These are phyloP conservation scores for Diaporthe batatas DNA, from an alignment of 2,329 filamentous ascomycete genomes.

Conservation along the genomic window DNA sequence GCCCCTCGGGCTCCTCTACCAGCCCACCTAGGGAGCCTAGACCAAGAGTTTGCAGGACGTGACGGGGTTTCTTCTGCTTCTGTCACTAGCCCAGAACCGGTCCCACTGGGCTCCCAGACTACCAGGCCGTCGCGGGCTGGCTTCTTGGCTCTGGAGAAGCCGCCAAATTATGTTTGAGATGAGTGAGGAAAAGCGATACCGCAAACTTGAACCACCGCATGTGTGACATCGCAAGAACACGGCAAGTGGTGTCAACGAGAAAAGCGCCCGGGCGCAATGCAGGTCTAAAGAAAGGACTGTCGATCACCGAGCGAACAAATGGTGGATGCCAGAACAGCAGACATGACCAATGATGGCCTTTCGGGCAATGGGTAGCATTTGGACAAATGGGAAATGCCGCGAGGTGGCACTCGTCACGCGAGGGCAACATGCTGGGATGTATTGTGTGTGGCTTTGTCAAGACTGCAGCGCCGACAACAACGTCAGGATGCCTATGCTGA, in stretches of 20 bases:
- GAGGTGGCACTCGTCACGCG: conserved; percentile 13
- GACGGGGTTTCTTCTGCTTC: no score
- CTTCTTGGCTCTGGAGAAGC: background rate
- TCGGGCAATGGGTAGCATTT: background rate
- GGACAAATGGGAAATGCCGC: background rate
- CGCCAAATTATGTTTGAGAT: background rate
- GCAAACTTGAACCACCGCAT: no score
- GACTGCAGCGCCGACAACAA: background rate
- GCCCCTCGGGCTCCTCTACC: no score
- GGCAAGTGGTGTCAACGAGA: background rate
- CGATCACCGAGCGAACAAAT: conserved; percentile 20
- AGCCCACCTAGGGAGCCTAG: background rate
- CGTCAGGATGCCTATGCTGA: background rate
- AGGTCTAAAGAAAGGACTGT: conserved; percentile 2
- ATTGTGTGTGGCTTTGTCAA: background rate
- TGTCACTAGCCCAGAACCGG: background rate
- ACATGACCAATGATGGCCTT: background rate
- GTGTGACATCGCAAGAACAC: background rate
- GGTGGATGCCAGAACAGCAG: background rate
- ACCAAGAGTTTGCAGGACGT: background rate
- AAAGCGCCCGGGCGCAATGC: background rate
- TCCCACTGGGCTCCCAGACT: background rate
- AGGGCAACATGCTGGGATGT: background rate
- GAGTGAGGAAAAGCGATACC: background rate
- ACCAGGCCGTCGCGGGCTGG: background rate